Percentiles rank a stretch among this genome's conserved stretches.
Conservation (phyloP, 306 rosid species). For the Prunus fruticosa region DNA sequence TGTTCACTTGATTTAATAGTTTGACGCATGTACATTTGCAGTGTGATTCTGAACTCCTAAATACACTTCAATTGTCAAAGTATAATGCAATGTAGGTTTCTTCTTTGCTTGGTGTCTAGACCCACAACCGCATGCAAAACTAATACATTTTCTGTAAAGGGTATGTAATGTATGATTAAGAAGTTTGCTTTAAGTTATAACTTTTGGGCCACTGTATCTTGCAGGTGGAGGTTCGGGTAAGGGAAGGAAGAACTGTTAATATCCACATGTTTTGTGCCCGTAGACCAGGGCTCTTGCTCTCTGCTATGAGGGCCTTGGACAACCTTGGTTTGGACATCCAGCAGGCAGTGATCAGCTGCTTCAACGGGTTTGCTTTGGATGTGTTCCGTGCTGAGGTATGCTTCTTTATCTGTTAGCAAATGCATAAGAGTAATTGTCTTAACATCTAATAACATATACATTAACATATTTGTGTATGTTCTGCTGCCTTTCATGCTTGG, state of each 20-base stretch:
- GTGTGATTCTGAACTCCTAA: too few relatives aligned
- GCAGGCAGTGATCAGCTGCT: conserved; percentile 95
- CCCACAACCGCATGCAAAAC: neutral
- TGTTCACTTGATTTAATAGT: neutral
- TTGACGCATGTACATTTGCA: neutral
- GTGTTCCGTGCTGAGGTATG: conserved; percentile 89
- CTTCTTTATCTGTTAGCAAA: conserved; percentile 9
- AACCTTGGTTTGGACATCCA: conserved; percentile 87
- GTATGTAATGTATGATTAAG: neutral
- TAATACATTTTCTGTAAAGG: too few relatives aligned
- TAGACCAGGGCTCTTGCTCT: conserved; percentile 81
- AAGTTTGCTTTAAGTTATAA: neutral
- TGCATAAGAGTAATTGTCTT: neutral
- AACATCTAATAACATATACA: neutral
- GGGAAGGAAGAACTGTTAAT: conserved; percentile 87
- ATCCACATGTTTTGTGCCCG: conserved; percentile 92
- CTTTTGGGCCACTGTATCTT: neutral
- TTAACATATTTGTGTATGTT: neutral
- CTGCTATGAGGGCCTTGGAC: conserved; percentile 84
- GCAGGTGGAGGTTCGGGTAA: conserved; percentile 76
- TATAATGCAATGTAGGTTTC: neutral
- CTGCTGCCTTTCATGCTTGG: neutral
- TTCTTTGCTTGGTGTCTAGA: neutral
- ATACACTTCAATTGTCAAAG: neutral
- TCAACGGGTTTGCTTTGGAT: conserved; percentile 90